These are phyloP conservation scores for Hypoxylon lenormandii DNA, from an alignment of 495 filamentous ascomycete genomes.

Conservation along the genomic window DNA sequence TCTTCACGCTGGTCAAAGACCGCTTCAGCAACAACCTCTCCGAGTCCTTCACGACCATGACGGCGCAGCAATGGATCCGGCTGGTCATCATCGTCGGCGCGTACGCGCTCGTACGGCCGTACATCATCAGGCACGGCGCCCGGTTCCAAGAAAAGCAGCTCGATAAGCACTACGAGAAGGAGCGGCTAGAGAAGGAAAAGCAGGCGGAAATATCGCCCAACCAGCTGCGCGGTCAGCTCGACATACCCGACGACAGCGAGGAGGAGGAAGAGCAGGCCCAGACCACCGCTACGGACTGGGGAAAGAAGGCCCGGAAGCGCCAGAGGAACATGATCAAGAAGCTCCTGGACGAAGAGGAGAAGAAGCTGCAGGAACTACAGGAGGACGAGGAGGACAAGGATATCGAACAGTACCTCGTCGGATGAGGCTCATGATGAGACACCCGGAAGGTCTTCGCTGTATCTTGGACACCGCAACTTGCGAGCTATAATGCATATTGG, in stretches of 20 bases:
- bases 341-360: constrained; percentile 65
- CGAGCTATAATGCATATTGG: neutral
- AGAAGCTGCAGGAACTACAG: constrained; percentile 56
- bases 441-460: neutral
- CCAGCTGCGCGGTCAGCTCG: constrained; percentile 63
- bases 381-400: constrained; percentile 74
- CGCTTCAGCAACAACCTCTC: constrained; percentile 68
- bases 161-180: constrained; percentile 55
- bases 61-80: constrained; percentile 69
- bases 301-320: constrained; percentile 71
- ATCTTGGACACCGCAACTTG: neutral
- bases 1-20: constrained; percentile 49
- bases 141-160: constrained; percentile 60
- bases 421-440: constrained; percentile 1
- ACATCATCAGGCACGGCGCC: constrained; percentile 65
- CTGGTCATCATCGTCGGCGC: constrained; percentile 69
- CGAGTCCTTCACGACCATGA: constrained; percentile 67
- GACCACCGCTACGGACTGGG: constrained; percentile 61
- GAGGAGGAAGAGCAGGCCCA: constrained; percentile 54
- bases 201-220: constrained; percentile 61
- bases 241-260: constrained; percentile 68
- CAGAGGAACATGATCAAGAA: constrained; percentile 71
- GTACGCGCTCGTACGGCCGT: constrained; percentile 75
- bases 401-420: constrained; percentile 75
- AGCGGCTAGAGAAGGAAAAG: constrained; percentile 48